Conservation (phyloP, 2,329 filamentous ascomycete species). For the Colletotrichum sp. region DNA sequence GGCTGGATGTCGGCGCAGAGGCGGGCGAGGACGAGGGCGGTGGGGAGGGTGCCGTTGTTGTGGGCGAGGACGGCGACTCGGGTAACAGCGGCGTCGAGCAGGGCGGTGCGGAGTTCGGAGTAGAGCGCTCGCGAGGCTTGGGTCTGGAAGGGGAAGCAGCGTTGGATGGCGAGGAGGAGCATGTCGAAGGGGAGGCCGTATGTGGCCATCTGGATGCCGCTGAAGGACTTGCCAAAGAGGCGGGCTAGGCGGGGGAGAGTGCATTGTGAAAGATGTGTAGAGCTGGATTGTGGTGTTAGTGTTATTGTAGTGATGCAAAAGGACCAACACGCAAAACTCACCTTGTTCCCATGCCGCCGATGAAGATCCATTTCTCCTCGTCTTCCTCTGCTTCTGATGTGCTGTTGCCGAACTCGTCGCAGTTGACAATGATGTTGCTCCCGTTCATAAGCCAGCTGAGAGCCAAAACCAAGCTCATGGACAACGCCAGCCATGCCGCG, state of each 20-base stretch:
- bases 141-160: constrained; percentile 33
- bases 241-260: constrained; percentile 38
- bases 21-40: constrained; percentile 38
- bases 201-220: constrained; percentile 54
- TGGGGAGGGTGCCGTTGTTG: constrained; percentile 40
- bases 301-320: not conserved
- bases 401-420: constrained; percentile 27
- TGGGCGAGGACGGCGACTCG: constrained; percentile 45
- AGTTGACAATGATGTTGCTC: constrained; percentile 23
- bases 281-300: constrained; percentile 21
- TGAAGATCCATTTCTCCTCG: constrained; percentile 38
- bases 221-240: constrained; percentile 46
- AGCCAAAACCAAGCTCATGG: constrained; percentile 24
- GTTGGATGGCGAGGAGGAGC: constrained; percentile 37
- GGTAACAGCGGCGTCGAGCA: constrained; percentile 35
- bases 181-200: constrained; percentile 60
- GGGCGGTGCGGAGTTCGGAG: constrained; percentile 36
- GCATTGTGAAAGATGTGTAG: constrained; percentile 30
- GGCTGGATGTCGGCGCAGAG: constrained; percentile 42
- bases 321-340: constrained; percentile 7
- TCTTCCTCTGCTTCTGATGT: constrained; percentile 30
- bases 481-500: constrained; percentile 27
- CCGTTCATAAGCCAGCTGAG: constrained; percentile 34
- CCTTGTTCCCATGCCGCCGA: constrained; percentile 38
- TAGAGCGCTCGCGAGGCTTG: constrained; percentile 36